phyloP scores from a whole-genome alignment of 768 basidiomycete species.

The Termitomyces titanicus region DNA sequence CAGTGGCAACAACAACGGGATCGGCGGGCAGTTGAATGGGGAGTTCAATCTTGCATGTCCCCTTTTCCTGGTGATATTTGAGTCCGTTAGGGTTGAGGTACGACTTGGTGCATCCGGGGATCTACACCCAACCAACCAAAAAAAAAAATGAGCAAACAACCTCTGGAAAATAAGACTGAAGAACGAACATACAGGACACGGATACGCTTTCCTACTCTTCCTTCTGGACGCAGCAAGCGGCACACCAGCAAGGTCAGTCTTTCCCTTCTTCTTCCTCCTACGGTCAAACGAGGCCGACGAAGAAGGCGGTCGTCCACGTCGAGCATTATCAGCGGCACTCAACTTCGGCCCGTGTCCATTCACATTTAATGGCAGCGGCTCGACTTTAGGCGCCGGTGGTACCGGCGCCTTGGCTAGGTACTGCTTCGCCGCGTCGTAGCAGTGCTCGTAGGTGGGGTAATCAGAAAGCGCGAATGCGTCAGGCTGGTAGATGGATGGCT shows the following conservation, averaged over 20 bases:
- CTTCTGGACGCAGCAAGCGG: constrained; percentile 7
- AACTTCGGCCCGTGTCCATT: not conserved
- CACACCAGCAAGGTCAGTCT: not conserved
- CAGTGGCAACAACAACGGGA: not conserved
- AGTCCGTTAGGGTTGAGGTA: constrained; percentile 68
- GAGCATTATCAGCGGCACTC: not conserved
- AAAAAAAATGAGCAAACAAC: not conserved
- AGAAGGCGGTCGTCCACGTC: not conserved
- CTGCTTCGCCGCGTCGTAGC: constrained; percentile 14
- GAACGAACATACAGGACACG: constrained; percentile 41
- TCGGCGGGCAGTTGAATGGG: not conserved
- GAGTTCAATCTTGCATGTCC: constrained; percentile 49
- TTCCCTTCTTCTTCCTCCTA: constrained; percentile 2
- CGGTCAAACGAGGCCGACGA: not conserved
- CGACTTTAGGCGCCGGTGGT: no score
- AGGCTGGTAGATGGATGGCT: constrained; percentile 5
- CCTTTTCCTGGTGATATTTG: constrained; percentile 66
- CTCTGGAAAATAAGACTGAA: not conserved
- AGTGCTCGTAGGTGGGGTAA: constrained; percentile 20
- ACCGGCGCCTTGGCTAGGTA: not conserved
- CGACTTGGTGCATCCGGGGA: constrained; percentile 52
- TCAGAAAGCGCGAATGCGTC: constrained; percentile 12
- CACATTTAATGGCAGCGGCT: no score
- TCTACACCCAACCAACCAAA: constrained; percentile 17
- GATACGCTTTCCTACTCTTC: constrained; percentile 40